Percentiles rank a stretch among this genome's conserved stretches.
Conservation (phyloP, 1,284 basidiomycete genomes). For the Austroboletus rostrupii region DNA sequence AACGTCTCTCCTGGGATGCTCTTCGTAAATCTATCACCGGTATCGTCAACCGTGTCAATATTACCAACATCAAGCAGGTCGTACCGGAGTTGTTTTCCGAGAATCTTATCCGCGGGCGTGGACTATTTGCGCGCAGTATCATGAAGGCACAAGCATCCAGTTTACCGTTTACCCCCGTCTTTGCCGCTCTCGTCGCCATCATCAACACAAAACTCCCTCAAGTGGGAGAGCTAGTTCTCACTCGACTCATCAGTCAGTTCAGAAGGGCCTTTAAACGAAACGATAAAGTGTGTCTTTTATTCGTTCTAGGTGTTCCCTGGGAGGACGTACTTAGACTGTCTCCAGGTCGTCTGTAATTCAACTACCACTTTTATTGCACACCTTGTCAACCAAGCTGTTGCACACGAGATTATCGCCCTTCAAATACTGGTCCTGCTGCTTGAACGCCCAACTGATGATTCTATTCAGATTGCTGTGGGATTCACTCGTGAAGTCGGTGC, state of each 20-base stretch:
- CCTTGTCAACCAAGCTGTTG: slow-evolving; percentile 93
- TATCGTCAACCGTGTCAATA: slow-evolving; percentile 98
- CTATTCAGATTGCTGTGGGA: slow-evolving; percentile 96
- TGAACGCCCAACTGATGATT: slow-evolving; percentile 95
- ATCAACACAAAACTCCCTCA: slow-evolving; percentile 97
- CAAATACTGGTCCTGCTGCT: slow-evolving; percentile 93
- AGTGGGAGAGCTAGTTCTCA: slow-evolving; percentile 89
- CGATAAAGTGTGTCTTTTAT: slow-evolving; percentile 73
- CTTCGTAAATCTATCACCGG: slow-evolving; percentile 97
- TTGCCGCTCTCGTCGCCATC: slow-evolving; percentile 90
- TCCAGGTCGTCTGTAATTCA: slow-evolving; percentile 85
- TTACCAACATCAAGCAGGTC: slow-evolving; percentile 95
- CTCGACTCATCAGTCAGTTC: slow-evolving; percentile 92
- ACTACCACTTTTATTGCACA: slow-evolving; percentile 96
- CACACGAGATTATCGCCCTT: slow-evolving; percentile 91
- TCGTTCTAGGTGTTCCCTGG: not conserved
- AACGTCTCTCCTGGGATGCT: slow-evolving; percentile 96
- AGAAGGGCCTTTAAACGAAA: slow-evolving; percentile 93
- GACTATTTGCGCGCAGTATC: slow-evolving; percentile 86
- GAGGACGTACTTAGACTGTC: not conserved
- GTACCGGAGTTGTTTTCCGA: slow-evolving; percentile 92
- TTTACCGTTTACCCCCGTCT: slow-evolving; percentile 96
- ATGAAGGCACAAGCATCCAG: slow-evolving; percentile 98
- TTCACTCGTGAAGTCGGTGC: slow-evolving; percentile 98
- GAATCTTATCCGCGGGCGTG: slow-evolving; percentile 87